phyloP scores from a whole-genome alignment of 495 filamentous ascomycete genomes.

The Penicillium argentinense region DNA sequence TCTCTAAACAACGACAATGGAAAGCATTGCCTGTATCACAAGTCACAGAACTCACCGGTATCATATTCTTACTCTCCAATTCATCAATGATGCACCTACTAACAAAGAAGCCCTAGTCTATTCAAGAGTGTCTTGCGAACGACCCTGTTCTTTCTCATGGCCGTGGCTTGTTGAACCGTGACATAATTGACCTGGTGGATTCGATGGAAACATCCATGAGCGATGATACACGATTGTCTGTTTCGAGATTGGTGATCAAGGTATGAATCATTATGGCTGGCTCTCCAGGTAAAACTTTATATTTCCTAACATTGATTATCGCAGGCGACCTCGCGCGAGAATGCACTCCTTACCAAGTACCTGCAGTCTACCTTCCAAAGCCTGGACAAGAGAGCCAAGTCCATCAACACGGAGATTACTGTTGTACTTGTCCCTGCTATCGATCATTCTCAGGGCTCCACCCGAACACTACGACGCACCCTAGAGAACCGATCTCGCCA shows the following conservation, averaged over 20 bases:
- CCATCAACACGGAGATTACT: constrained; percentile 20
- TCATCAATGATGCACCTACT: too few relatives aligned
- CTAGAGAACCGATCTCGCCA: not conserved
- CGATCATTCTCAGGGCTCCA: not conserved
- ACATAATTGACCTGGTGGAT: constrained; percentile 19
- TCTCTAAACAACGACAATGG: constrained; percentile 11
- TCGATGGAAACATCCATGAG: constrained; percentile 30
- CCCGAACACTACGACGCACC: constrained; percentile 1
- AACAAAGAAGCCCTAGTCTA: too few relatives aligned
- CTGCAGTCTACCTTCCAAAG: constrained; percentile 23
- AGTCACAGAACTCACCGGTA: constrained; percentile 20
- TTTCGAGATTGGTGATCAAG: constrained; percentile 26
- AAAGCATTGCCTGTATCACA: constrained; percentile 23
- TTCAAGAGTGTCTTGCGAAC: constrained; percentile 23
- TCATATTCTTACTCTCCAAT: too few relatives aligned
- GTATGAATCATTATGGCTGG: constrained; percentile 24
- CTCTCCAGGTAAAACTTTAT: too few relatives aligned
- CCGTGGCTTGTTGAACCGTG: constrained; percentile 8
- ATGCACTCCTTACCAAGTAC: constrained; percentile 3
- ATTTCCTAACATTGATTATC: constrained; percentile 1
- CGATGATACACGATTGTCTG: constrained; percentile 12
- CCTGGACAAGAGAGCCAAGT: constrained; percentile 16
- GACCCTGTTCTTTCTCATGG: constrained; percentile 18
- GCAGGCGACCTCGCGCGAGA: constrained; percentile 2
- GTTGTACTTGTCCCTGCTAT: constrained; percentile 19